Conservation (phyloP, 2,329 filamentous ascomycete species). For the Passalora sequoiae region DNA sequence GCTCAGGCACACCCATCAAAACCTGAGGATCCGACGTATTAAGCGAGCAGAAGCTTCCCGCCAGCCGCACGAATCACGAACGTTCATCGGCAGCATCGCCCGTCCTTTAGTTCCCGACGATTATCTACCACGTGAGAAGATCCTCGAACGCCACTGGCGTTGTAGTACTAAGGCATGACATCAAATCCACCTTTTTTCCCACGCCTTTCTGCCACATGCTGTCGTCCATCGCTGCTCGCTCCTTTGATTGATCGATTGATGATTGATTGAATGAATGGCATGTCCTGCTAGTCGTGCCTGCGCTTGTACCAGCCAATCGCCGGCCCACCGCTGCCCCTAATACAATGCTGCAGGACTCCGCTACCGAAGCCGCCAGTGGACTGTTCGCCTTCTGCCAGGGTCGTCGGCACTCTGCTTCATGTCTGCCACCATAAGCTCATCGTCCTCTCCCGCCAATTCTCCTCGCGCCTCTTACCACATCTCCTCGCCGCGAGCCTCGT, state of each 20-base stretch:
- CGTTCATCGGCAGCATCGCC: background rate
- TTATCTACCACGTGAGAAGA: background rate
- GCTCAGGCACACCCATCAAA: too few relatives aligned
- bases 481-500: slow-evolving; percentile 9
- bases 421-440: slow-evolving; percentile 29
- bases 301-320: background rate
- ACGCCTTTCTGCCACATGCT: background rate
- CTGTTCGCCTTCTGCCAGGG: slow-evolving; percentile 11
- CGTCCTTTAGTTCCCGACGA: background rate
- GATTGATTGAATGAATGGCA: background rate
- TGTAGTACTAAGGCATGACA: too few relatives aligned
- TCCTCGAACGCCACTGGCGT: background rate
- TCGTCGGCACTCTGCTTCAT: slow-evolving; percentile 19
- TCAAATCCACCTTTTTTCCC: too few relatives aligned
- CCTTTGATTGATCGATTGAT: background rate
- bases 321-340: background rate
- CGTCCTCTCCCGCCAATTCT: slow-evolving; percentile 30
- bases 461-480: slow-evolving; percentile 25
- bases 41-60: too few relatives aligned
- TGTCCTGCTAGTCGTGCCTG: background rate
- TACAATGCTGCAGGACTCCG: slow-evolving; percentile 3
- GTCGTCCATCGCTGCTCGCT: background rate
- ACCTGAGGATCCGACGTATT: too few relatives aligned
- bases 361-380: background rate
- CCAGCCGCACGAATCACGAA: too few relatives aligned